Evolutionary conservation across 768 basidiomycete genomes (phyloP), one percentile per base, ranked within the genome.

Genomic region (Tulasnella sp.): DNA sequence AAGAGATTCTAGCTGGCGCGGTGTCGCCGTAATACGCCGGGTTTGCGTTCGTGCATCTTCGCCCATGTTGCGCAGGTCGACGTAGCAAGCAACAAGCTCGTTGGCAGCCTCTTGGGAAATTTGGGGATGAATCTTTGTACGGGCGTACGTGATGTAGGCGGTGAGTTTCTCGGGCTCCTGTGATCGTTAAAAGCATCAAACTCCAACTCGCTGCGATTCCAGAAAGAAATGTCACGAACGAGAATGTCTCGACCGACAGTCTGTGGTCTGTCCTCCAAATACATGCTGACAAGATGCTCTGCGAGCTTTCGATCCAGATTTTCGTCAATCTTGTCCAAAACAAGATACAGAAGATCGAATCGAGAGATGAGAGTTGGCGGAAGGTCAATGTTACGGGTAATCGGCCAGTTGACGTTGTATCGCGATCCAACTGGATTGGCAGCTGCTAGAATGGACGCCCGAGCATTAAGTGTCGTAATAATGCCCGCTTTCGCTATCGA

Each of bases 281-380:
- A 99, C 76, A 99, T 84, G 0, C 91, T 89, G 31, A 99, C 97
- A 9, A 99, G 86, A 84, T 97, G 96, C 80, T 95, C 92, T 0
- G 97, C 97, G 34, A 99, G 85, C 79, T 86, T 89, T 22, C 96
- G 86, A 82, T 99, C 97, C 72, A 91, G 84, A 19, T 86, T 83
- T 82, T 99, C 97, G 81, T 99, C 96, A 6, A 97, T 92, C 81
- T 93, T 90, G 83, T 99, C 97, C 39, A 99, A 87, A 2, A 99
- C 93, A 38, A 99, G 90, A 80, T 99, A 99, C 8, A 99, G 86
- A 52, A 99, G 85, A 82, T 99, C 97, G 83, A 99, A 99, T 79
- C 97, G 91, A 64, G 97, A 99, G 79, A 99, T 98, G 37, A 99
- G 87, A 0, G 97, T 99, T 1, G 97, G 97, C 2, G 97, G 97